These are phyloP conservation scores for Saprolegnia diclina DNA, from an alignment of 352 stramenopile genomes.

Conservation along the genomic window DNA sequence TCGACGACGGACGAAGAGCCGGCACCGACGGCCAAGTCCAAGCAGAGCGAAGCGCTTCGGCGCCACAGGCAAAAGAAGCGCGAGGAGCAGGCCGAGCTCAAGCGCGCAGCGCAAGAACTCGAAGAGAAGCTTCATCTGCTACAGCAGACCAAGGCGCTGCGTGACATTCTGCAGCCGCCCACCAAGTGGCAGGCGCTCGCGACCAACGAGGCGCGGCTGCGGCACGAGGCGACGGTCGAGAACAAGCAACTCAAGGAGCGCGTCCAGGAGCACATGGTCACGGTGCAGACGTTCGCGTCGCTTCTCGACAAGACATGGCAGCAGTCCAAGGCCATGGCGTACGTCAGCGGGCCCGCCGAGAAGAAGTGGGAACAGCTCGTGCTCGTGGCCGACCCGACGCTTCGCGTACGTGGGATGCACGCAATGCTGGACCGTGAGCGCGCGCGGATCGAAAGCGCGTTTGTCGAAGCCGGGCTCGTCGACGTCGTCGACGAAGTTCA, in stretches of 20 bases:
- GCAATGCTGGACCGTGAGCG: not conserved
- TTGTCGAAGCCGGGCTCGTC: conserved; percentile 3
- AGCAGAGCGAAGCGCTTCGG: not conserved
- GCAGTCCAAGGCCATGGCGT: not conserved
- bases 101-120: not conserved
- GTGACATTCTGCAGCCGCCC: conserved; percentile 2
- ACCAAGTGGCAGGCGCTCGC: conserved; percentile 2
- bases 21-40: not conserved
- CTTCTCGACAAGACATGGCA: not conserved
- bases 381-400: not conserved
- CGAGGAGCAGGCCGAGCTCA: conserved; percentile 3
- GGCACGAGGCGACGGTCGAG: conserved; percentile 6
- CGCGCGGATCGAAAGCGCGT: not conserved
- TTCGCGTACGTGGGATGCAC: not conserved
- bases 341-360: not conserved
- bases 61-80: conserved; percentile 1
- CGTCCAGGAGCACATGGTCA: conserved; percentile 6
- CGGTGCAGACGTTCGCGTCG: not conserved
- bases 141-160: conserved; percentile 1
- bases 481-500: not conserved
- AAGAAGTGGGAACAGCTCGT: not conserved
- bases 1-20: not conserved
- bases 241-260: conserved; percentile 6
- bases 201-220: not conserved
- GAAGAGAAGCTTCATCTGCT: conserved; percentile 1